Percentiles rank a stretch among this genome's conserved stretches.
These are phyloP conservation scores for Spathaspora passalidarum DNA, from an alignment of 805 yeast species.

Conservation along the genomic window DNA sequence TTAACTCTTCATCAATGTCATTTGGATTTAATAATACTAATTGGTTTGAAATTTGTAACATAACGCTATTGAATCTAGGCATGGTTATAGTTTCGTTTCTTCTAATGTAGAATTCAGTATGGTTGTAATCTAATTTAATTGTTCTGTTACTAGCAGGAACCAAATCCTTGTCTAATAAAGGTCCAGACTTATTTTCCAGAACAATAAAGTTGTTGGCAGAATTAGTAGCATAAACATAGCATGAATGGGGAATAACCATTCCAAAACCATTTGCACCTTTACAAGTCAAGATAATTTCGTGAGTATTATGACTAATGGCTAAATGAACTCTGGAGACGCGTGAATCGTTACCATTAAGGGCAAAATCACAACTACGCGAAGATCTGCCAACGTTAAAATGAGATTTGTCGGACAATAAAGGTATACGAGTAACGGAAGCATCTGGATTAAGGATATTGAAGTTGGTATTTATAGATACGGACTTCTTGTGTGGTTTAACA, in stretches of 20 bases:
- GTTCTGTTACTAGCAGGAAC: slow-evolving; percentile 14
- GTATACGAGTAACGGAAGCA: slow-evolving; percentile 29
- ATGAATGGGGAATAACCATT: slow-evolving; percentile 57
- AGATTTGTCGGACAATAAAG: slow-evolving; percentile 37
- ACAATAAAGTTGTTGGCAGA: slow-evolving; percentile 19
- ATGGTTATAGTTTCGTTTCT: slow-evolving; percentile 62
- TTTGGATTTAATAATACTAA: slow-evolving; percentile 48
- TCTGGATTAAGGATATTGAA: slow-evolving; percentile 36
- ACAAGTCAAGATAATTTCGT: slow-evolving; percentile 58
- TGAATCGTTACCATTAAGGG: slow-evolving; percentile 47
- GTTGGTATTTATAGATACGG: slow-evolving; percentile 25
- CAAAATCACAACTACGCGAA: slow-evolving; percentile 53
- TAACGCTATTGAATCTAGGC: slow-evolving; percentile 60
- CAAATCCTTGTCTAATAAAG: slow-evolving; percentile 15
- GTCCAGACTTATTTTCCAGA: slow-evolving; percentile 20
- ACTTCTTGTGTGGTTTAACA: slow-evolving; percentile 4
- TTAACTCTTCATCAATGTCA: slow-evolving; percentile 40
- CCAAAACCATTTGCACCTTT: slow-evolving; percentile 80
- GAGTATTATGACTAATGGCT: slow-evolving; percentile 41
- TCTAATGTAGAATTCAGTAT: slow-evolving; percentile 55
- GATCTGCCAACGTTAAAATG: slow-evolving; percentile 64
- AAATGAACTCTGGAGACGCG: slow-evolving; percentile 69
- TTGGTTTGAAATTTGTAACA: slow-evolving; percentile 72
- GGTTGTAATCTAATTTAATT: slow-evolving; percentile 37
- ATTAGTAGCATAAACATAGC: slow-evolving; percentile 27